Evolutionary conservation across 495 filamentous ascomycete genomes (phyloP).

Genomic region (Penicillium desertorum): DNA sequence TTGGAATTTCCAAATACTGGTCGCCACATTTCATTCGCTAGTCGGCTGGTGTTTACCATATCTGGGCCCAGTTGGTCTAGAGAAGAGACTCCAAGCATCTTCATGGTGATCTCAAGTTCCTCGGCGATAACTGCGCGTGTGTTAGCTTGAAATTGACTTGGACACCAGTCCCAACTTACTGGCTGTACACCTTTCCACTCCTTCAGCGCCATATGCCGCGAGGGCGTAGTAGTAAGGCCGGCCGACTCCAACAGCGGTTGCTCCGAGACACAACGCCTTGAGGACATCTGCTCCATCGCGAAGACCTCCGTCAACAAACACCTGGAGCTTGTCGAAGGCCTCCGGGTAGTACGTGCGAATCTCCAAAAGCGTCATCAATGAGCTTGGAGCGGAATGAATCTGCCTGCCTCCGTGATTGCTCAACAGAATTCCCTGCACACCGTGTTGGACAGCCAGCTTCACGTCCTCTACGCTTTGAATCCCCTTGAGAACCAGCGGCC

Average conservation of each 20-base stretch:
- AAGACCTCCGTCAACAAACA: conserved; percentile 19
- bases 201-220: conserved; percentile 18
- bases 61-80: conserved; percentile 22
- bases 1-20: conserved; percentile 18
- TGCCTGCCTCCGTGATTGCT: conserved; percentile 22
- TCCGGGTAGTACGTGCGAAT: conserved; percentile 19
- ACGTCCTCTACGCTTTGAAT: conserved; percentile 20
- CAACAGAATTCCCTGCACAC: conserved; percentile 21
- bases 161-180: conserved; percentile 9
- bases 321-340: conserved; percentile 16
- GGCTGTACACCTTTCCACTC: conserved; percentile 22
- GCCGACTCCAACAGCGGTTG: conserved; percentile 17
- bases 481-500: conserved; percentile 20
- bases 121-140: conserved; percentile 18
- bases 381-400: conserved; percentile 16
- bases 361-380: conserved; percentile 19
- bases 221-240: conserved; percentile 23
- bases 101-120: conserved; percentile 27
- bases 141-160: not conserved
- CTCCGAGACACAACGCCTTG: conserved; percentile 22
- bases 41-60: conserved; percentile 23
- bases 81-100: conserved; percentile 24
- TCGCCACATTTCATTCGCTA: conserved; percentile 28
- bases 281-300: conserved; percentile 20
- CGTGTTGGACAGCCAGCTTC: conserved; percentile 17